Base-by-base conservation (phyloP, 768 basidiomycete species). In the Naganishia vaughanmartiniae region DNA sequence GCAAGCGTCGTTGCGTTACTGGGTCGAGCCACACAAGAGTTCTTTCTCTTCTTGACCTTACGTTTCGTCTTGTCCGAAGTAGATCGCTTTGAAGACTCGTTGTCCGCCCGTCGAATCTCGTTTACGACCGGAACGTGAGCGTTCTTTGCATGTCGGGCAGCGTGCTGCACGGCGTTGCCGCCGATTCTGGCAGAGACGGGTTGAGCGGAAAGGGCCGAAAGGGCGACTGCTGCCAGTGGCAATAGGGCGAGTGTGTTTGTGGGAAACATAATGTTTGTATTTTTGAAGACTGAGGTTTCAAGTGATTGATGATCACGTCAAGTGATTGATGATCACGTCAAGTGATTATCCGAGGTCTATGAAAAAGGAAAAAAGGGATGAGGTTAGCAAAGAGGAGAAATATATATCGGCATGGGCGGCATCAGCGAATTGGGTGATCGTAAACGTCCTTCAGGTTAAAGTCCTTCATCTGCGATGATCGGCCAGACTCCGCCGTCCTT, bases 21-120 rank as follows among this genome's bases (percentile, higher is more conserved):
- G 51, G 26, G 45, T 57, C 67, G 69, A 21, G 51, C 65, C 26
- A 66, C 39, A 73, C 77, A 78, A 11, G 63, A 66, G 30, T 67
- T 66, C 72, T 77, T 78, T 74, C 77, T 77, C 75, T 78, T 78
- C 69, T 71, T 73, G 57, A 79, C 78, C 65, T 76, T 68, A 54
- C 78, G 57, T 70, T 79, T 79, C 53, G 48, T 72, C 58, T 66
- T 65, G 33, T 57, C 66, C 72, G 53, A 54, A 24, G 24, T 53
- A 21, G 33, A 33, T 48, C 45, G 63, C 45, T 46, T 55, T 34
- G 28, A 21, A 31, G 57, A 63, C 34, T 54, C 45, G n/a, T n/a
- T 26, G 45, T 26, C 67, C 30, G 24, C 67, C 24, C 66, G 33
- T 48, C 70, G 63, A 33, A 72, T 48, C 57, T 69, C 63, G 28